Conservation (phyloP, 2,329 filamentous ascomycete genomes). For the Endothia cerciana region DNA sequence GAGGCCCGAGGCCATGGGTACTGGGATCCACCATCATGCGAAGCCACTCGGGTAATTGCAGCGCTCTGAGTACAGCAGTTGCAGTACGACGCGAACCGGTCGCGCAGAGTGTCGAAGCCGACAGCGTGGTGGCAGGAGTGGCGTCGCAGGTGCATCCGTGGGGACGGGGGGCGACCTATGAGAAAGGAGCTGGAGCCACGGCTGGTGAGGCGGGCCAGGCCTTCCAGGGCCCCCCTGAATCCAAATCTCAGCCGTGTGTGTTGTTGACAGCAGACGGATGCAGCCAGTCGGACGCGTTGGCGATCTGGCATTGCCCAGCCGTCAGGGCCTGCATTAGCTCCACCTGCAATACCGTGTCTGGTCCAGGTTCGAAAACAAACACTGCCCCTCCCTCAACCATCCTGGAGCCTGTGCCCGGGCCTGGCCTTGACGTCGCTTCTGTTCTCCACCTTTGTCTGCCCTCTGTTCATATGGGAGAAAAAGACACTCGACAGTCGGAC, state of each 20-base stretch:
- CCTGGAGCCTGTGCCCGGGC: conserved; percentile 3
- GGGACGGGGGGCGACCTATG: conserved; percentile 1
- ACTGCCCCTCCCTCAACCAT: conserved; percentile 15
- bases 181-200: conserved; percentile 10
- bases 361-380: conserved; percentile 23
- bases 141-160: conserved; percentile 11
- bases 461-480: neutral
- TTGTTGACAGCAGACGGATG: conserved; percentile 14
- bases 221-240: conserved; percentile 5
- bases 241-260: conserved; percentile 8
- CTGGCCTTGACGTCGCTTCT: conserved; percentile 1
- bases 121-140: neutral
- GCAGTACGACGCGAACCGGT: conserved; percentile 21
- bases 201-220: conserved; percentile 4
- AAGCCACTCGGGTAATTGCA: neutral
- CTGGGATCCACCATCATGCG: neutral
- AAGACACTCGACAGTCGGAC: conserved; percentile 12
- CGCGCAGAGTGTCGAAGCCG: conserved; percentile 5
- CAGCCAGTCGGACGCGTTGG: conserved; percentile 22
- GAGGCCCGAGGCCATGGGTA: neutral
- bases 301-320: conserved; percentile 13
- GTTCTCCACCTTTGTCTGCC: conserved; percentile 8
- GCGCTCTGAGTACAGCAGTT: neutral
- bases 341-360: conserved; percentile 9
- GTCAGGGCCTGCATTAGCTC: conserved; percentile 21